Evolutionary conservation across 169 alveolate genomes (phyloP), one percentile per base, ranked within the genome.

Genomic region (Cryptosporidium tyzzeri): DNA sequence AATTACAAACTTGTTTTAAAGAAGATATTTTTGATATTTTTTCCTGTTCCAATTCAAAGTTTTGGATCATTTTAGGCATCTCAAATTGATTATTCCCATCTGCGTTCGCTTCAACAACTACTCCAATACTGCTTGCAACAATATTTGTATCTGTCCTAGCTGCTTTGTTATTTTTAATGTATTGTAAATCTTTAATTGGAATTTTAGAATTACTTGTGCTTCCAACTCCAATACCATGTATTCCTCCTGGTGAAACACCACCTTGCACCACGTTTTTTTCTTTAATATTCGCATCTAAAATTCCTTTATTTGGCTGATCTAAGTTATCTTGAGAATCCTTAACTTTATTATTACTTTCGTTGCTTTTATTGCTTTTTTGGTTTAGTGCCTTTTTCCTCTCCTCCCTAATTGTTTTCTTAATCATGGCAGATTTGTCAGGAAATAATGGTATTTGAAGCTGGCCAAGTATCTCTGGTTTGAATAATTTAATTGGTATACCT

Each of bases 141-240:
- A 80, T 67, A 80, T 80, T 80, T 37, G 73, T 31, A 21, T 80
- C 68, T n/a, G 73, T 53, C 21, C 75, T 61, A 10, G 14, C 9
- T n/a, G 16, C 48, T 45, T 35, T 73, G 10, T 39, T 53, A 9
- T 59, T 53, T 18, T 37, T 44, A 37, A 16, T 31, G 16, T 61
- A 45, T 37, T 50, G 71, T 8, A 53, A 18, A 39, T 41, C 67
- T 45, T 45, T 48, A 23, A 48, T 44, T 8, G 59, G 37, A 3
- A 70, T 70, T 26, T 80, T 80, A 1, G 89, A 80, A 3, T 80
- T 65, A 33, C 89, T 80, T 44, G 58, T 44, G n/a, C 80, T 80
- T 48, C 69, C 89, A 62, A 80, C 67, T 9, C 89, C 89, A 10
- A 80, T 80, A 18, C 89, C 89, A 39, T 80, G 89, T 62, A 80